Percentiles rank a stretch among this genome's conserved stretches.
Evolutionary conservation across 345 rosid species (phyloP).

Genomic region (Moricandia moricandioides): DNA sequence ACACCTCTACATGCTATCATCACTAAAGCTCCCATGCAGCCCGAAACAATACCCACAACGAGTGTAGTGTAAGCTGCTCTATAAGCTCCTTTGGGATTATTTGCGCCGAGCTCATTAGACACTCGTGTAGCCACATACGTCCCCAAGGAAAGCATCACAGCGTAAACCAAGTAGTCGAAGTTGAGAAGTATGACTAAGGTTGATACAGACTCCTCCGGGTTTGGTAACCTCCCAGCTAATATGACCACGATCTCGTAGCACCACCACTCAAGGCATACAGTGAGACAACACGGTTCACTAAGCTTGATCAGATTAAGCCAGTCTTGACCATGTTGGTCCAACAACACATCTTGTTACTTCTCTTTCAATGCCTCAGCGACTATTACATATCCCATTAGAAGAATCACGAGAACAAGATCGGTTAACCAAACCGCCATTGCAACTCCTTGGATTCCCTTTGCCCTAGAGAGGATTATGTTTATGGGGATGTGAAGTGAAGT

Average conservation of each 20-base stretch:
- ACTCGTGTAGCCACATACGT: constrained; percentile 75
- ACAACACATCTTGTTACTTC: constrained; percentile 60
- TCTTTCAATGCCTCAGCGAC: constrained; percentile 44
- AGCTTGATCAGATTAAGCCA: constrained; percentile 70
- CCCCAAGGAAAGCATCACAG: constrained; percentile 72
- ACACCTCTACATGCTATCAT: constrained; percentile 62
- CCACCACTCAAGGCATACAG: constrained; percentile 98
- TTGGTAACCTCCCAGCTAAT: constrained; percentile 63
- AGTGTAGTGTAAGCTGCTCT: constrained; percentile 52
- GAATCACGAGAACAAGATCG: constrained; percentile 52
- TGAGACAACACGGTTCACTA: constrained; percentile 84
- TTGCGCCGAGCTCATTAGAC: constrained; percentile 84
- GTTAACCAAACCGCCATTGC: constrained; percentile 84
- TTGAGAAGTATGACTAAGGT: constrained; percentile 66
- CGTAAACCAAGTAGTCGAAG: constrained; percentile 83
- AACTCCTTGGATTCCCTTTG: constrained; percentile 66
- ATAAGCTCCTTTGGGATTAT: constrained; percentile 51
- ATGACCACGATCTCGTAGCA: constrained; percentile 83
- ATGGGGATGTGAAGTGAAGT: constrained; percentile 67
- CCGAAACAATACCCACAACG: constrained; percentile 40
- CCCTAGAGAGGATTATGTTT: constrained; percentile 55
- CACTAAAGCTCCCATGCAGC: constrained; percentile 50
- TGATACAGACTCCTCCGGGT: constrained; percentile 60
- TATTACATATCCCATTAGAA: constrained; percentile 50
- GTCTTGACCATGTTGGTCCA: constrained; percentile 48